Evolutionary conservation across 2,329 filamentous ascomycete genomes (phyloP), one percentile per base, ranked within the genome.

Genomic region (Thelonectria discophora): DNA sequence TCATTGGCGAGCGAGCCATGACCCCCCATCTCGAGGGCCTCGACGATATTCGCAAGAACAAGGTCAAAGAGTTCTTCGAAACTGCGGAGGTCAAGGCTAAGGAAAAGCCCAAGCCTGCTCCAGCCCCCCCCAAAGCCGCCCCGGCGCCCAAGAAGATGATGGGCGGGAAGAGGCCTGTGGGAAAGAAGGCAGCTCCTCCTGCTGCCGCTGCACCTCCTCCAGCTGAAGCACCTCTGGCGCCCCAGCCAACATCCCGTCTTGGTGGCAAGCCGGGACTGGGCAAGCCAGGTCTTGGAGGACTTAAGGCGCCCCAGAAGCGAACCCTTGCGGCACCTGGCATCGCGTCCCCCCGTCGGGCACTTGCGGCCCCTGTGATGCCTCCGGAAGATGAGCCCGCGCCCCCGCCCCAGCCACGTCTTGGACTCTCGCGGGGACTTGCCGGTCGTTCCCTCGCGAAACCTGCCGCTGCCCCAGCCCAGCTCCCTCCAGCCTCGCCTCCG

Each of bases 1-100:
- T 99, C 57, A 92, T 98, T 80, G 94, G 95, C 43, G 96, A 99
- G 77, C 88, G 95, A 59, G 92, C 92, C 54, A 99, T 99, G 95
- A 93, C 91, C 45, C 90, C 92, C 9, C 91, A 97, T 75, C 80
- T 99, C 15, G 94, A 97, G 65, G 93, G 93, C 3, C 82, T 99
- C 3, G 95, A 99, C 74, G 95, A 99, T 21, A 98, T 98, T 68
- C 88, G 94, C 63, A 98, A 97, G 80, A 91, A 84, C 64, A 99
- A 97, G 77, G 91, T 98, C 75, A 97, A 96, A 80, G 95, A 99
- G 76, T 98, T 88, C 75, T 91, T 89, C 62, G 91, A 94, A 57
- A 84, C 85, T 1, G 80, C 80, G 13, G 78, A 81, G 64, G 80
- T 81, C 11, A 82, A 81, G 69, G 79, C 79, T 46, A 81, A 81